Conservation (phyloP, 805 yeast genomes). For the Saccharomycopsis guyanensis region DNA sequence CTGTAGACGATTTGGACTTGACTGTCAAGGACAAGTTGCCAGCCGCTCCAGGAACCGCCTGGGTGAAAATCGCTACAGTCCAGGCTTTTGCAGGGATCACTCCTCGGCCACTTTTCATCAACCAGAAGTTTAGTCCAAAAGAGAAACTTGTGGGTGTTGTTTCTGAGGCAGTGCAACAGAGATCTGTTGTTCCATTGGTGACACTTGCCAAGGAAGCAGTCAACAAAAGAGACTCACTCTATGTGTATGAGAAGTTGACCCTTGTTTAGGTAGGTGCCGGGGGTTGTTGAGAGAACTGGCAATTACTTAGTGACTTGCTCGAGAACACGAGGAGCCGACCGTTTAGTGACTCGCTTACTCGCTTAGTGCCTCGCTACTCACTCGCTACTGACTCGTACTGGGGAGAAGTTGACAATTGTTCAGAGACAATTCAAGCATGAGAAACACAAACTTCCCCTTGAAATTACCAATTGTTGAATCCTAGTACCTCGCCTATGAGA, state of each 20-base stretch:
- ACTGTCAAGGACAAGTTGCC: constrained; percentile 23
- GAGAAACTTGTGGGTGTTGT: constrained; percentile 10
- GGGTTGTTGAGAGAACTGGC: too few species aligned
- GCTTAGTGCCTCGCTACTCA: too few species aligned
- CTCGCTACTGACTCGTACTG: too few species aligned
- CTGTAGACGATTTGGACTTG: constrained; percentile 1
- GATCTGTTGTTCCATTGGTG: constrained; percentile 6
- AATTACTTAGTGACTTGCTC: too few species aligned
- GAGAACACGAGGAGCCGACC: too few species aligned
- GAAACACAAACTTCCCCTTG: too few species aligned
- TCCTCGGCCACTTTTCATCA: constrained; percentile 22
- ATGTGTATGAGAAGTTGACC: constrained; percentile 16
- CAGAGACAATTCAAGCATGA: too few species aligned
- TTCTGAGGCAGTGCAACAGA: neutral
- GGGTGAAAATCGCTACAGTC: constrained; percentile 37
- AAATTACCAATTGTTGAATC: too few species aligned
- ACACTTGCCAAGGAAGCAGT: constrained; percentile 1
- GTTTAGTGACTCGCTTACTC: too few species aligned
- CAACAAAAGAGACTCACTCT: constrained; percentile 2
- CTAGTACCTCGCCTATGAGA: too few species aligned
- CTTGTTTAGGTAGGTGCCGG: too few species aligned
- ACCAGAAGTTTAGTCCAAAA: constrained; percentile 20
- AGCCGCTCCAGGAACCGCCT: constrained; percentile 27
- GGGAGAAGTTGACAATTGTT: too few species aligned
- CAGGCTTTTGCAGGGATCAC: constrained; percentile 37